Percentiles rank a stretch among this genome's conserved stretches.
These are phyloP conservation scores for Vaccinium myrtillus DNA, from an alignment of 148 eudicot species.

Conservation along the genomic window DNA sequence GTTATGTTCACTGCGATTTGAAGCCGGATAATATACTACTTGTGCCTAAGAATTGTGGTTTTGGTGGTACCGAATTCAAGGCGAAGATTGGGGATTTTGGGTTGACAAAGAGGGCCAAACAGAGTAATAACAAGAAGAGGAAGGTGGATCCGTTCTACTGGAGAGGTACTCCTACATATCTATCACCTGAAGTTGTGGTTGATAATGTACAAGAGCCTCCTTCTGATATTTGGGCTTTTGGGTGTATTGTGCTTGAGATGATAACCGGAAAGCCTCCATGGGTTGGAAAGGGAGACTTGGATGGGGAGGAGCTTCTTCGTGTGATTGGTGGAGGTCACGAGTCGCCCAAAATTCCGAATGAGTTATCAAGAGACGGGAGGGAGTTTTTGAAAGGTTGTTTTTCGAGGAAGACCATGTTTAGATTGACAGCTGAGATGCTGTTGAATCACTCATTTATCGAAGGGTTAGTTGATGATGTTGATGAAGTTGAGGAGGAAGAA, in stretches of 20 bases:
- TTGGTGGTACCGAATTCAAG: conserved; percentile 16
- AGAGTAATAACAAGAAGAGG: conserved; percentile 21
- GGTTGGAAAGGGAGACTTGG: conserved; percentile 20
- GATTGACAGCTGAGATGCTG: conserved; percentile 47
- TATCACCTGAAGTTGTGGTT: conserved; percentile 42
- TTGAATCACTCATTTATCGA: conserved; percentile 41
- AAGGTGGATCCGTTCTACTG: conserved; percentile 31
- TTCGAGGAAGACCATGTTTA: conserved; percentile 30
- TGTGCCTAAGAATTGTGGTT: conserved; percentile 18
- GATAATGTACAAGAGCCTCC: conserved; percentile 37
- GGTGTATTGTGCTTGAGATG: conserved; percentile 54
- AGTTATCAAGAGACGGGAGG: conserved; percentile 30
- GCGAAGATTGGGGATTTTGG: conserved; percentile 52
- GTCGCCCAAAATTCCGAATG: conserved; percentile 28
- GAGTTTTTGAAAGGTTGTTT: conserved; percentile 46
- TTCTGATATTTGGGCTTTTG: conserved; percentile 55
- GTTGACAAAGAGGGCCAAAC: conserved; percentile 30
- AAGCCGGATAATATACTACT: conserved; percentile 48
- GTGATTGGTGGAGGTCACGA: conserved; percentile 26
- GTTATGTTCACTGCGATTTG: conserved; percentile 47
- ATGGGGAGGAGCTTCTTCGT: conserved; percentile 20
- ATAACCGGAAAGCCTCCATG: conserved; percentile 40
- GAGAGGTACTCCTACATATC: conserved; percentile 46
- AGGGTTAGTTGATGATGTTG: conserved; percentile 28
- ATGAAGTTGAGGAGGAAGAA: conserved; percentile 22